Percentiles rank a stretch among this genome's conserved stretches.
These are phyloP conservation scores for Schizochytrium sp. DNA, from an alignment of 108 stramenopile species.

Conservation along the genomic window DNA sequence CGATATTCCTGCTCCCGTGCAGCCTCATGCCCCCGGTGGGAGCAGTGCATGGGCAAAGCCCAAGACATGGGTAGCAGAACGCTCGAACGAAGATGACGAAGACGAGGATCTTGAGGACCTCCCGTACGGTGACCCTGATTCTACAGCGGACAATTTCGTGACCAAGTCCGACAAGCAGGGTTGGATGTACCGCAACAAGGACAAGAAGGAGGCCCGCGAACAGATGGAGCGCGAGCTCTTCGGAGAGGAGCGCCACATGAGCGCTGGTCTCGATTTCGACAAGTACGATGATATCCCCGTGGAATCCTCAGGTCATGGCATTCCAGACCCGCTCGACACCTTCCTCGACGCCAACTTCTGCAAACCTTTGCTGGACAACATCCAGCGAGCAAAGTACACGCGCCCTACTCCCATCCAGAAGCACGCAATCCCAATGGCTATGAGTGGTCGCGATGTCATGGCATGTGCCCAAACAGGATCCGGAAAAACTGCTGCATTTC, in stretches of 20 bases:
- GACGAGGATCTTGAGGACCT: constrained; percentile 17
- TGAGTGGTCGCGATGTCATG: constrained; percentile 91
- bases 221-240: constrained; percentile 73
- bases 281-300: constrained; percentile 98
- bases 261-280: constrained; percentile 99
- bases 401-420: constrained; percentile 98
- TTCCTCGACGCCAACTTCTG: constrained; percentile 90
- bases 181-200: constrained; percentile 72
- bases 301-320: constrained; percentile 86
- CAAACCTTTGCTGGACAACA: constrained; percentile 87
- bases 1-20: constrained; percentile 22
- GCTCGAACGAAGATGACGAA: neutral
- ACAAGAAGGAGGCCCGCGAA: constrained; percentile 67
- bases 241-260: constrained; percentile 78
- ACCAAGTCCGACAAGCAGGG: constrained; percentile 67
- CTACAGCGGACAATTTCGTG: neutral
- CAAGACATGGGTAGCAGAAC: constrained; percentile 20
- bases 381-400: constrained; percentile 89
- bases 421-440: constrained; percentile 95
- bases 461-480: constrained; percentile 97
- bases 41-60: neutral
- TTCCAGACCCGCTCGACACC: constrained; percentile 89
- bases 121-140: constrained; percentile 40
- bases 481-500: constrained; percentile 97
- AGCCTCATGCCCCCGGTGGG: neutral